Evolutionary conservation across 805 yeast species (phyloP), one percentile per base, ranked within the genome.

Genomic region (Candida railenensis): DNA sequence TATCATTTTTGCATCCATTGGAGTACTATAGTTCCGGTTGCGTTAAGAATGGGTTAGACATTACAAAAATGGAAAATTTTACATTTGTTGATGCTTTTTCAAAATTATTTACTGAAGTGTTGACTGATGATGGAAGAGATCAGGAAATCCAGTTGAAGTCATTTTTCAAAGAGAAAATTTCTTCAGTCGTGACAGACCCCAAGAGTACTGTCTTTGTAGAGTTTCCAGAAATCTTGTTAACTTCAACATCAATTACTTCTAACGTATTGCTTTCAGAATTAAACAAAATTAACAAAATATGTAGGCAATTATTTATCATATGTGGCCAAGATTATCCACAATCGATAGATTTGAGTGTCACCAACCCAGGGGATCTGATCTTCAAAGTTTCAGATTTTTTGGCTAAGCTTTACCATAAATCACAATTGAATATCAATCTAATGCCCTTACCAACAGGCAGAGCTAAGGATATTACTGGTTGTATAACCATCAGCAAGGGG

Each of bases 401-500:
- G 20, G 62, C 69, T 2, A 75, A 74, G 46, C 50, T 81, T 19
- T 59, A 77, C 18, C 81, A 82, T 53, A 73, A 77, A 46, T 69
- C 87, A 0, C 69, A 73, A 28, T 49, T 81, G 37, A 70, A 81
- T 34, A 52, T 89, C n/a, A 70, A 76, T 18, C 58, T 89, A 32
- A 77, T 79, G 54, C 90, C 96, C 1, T 66, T 89, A 48, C 72
- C 78, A 2, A 88, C 96, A 0, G 96, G 96, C 0, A 73, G 89
- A 54, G 96, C 96, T 0, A 80, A 78, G 39, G 96, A 89, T 59
- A 78, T 87, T 2, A 85, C 96, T 0, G 96, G 96, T 1, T 73
- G 83, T 3, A 58, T 89, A 36, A 71, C 78, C 0, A 73, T 89
- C 0, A 64, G 83, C 0, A 68, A 66, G 42, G 96, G 96, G 0